phyloP scores from a whole-genome alignment of 345 rosid genomes.

The Barbarea vulgaris region DNA sequence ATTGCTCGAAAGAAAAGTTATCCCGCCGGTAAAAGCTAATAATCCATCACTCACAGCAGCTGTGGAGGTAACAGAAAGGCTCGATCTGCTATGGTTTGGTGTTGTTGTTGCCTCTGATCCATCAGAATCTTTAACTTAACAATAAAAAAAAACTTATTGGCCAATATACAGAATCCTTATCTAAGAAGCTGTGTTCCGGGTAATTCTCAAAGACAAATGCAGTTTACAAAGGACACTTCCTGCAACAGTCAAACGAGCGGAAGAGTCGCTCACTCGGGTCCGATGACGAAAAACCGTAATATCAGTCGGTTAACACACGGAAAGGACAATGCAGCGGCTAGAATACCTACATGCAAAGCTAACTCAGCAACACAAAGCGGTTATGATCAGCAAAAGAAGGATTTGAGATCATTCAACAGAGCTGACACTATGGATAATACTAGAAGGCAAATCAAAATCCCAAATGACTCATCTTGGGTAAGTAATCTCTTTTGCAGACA shows the following conservation, averaged over 20 bases:
- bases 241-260: constrained; percentile 22
- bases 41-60: constrained; percentile 24
- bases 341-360: constrained; percentile 23
- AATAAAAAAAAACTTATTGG: constrained; percentile 23
- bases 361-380: constrained; percentile 28
- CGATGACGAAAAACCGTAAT: constrained; percentile 37
- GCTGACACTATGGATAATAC: constrained; percentile 40
- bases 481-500: constrained; percentile 18
- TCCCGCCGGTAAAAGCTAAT: constrained; percentile 34
- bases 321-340: constrained; percentile 31
- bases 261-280: constrained; percentile 39
- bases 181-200: constrained; percentile 31
- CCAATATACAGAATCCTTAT: constrained; percentile 42
- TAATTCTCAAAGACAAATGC: constrained; percentile 38
- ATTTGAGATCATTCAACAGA: constrained; percentile 36
- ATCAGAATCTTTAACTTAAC: constrained; percentile 20
- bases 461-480: constrained; percentile 41
- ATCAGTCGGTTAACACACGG: constrained; percentile 23
- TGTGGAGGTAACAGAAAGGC: constrained; percentile 39
- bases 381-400: constrained; percentile 22
- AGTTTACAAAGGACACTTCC: constrained; percentile 27
- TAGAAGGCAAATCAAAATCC: constrained; percentile 36
- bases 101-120: constrained; percentile 26
- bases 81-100: constrained; percentile 36
- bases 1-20: constrained; percentile 27